Evolutionary conservation across 495 filamentous ascomycete species (phyloP).

Genomic region (Xylaria bambusicola): DNA sequence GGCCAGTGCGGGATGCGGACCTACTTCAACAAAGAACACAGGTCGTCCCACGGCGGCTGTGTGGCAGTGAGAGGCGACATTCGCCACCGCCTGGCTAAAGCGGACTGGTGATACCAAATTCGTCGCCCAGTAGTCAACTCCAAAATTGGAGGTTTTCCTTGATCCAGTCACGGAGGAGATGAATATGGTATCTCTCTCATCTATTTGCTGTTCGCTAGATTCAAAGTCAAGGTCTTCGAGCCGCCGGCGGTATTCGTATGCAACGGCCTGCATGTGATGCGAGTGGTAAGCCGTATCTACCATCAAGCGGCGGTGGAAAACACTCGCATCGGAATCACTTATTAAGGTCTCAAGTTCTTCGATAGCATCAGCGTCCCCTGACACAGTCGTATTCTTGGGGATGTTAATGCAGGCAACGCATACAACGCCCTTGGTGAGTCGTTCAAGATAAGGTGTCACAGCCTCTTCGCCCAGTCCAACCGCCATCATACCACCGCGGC

Average conservation of each 20-base stretch:
- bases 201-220: neutral
- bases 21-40: slow-evolving; percentile 56
- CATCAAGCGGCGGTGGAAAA: slow-evolving; percentile 44
- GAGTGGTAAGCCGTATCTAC: slow-evolving; percentile 50
- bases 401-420: no score
- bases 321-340: neutral
- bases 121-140: slow-evolving; percentile 36
- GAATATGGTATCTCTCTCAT: neutral
- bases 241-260: slow-evolving; percentile 35
- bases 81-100: slow-evolving; percentile 23
- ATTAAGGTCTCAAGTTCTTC: no score
- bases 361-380: no score
- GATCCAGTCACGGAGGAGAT: slow-evolving; percentile 13
- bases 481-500: no score
- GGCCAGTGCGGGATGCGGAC: slow-evolving; percentile 60
- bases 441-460: no score
- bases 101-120: slow-evolving; percentile 40
- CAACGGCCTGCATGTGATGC: slow-evolving; percentile 43
- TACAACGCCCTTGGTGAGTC: no score
- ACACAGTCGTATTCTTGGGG: no score
- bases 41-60: slow-evolving; percentile 34
- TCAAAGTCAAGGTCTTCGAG: slow-evolving; percentile 19
- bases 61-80: neutral
- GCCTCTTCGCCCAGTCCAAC: no score
- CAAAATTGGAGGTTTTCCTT: slow-evolving; percentile 31